Percentiles rank a stretch among this genome's conserved stretches.
Conservation (phyloP, 176 grass and related monocot species). For the Ampelocalamus luodianensis region DNA sequence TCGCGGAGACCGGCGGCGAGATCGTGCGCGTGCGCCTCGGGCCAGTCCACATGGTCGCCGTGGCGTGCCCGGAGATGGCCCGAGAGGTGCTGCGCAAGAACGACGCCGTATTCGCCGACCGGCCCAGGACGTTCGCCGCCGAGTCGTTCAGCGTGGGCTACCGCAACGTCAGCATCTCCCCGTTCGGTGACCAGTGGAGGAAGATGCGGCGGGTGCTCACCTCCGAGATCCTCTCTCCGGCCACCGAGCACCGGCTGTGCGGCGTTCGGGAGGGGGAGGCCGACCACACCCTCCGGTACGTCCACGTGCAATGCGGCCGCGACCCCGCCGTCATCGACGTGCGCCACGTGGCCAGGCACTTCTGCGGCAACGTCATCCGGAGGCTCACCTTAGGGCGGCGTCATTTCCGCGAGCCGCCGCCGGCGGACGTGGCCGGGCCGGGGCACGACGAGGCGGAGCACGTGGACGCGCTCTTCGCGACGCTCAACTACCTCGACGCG, state of each 20-base stretch:
- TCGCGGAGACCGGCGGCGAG: conserved; percentile 26
- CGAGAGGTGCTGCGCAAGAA: conserved; percentile 59
- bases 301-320: neutral
- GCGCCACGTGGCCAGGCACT: conserved; percentile 40
- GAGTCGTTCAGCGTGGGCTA: conserved; percentile 44
- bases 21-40: conserved; percentile 61
- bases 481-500: conserved; percentile 44
- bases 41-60: conserved; percentile 44
- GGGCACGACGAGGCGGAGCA: conserved; percentile 49
- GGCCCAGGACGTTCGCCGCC: conserved; percentile 54
- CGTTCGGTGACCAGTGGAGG: conserved; percentile 63
- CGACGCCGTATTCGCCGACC: conserved; percentile 58
- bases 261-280: conserved; percentile 40
- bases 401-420: conserved; percentile 5
- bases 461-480: conserved; percentile 37
- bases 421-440: neutral
- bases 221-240: conserved; percentile 39
- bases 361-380: conserved; percentile 51
- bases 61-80: conserved; percentile 48
- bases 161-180: conserved; percentile 42
- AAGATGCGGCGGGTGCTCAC: conserved; percentile 66
- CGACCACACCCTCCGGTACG: conserved; percentile 50
- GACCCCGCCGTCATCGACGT: conserved; percentile 27
- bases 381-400: conserved; percentile 46
- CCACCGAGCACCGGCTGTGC: conserved; percentile 36